phyloP scores from a whole-genome alignment of 208 protist genomes.

The Wallacemonas collosoma region DNA sequence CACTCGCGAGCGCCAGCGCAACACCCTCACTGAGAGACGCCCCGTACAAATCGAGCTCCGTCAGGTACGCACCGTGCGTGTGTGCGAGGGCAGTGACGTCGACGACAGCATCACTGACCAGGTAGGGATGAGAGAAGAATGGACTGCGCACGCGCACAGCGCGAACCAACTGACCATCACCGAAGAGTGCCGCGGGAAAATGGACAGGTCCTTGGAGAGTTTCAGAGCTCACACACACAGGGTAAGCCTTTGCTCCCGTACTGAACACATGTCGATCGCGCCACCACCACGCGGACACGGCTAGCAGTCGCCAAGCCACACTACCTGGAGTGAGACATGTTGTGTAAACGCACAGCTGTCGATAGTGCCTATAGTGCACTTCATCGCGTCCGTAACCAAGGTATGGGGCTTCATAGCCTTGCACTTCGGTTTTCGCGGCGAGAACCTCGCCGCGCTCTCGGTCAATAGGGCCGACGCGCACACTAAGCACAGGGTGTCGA shows the following conservation, averaged over 20 bases:
- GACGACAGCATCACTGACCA: not conserved
- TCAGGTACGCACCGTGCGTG: slow-evolving; percentile 9
- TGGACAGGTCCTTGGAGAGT: not conserved
- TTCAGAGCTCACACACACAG: not conserved
- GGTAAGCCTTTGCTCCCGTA: not conserved
- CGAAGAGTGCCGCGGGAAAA: not conserved
- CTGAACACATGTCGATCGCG: not conserved
- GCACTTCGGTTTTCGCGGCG: not conserved
- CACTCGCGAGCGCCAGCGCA: not conserved
- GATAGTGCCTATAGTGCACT: not conserved
- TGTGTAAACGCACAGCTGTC: slow-evolving; percentile 2
- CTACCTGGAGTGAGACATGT: not conserved
- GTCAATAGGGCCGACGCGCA: slow-evolving; percentile 3
- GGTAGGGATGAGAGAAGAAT: not conserved
- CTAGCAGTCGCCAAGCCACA: slow-evolving; percentile 3
- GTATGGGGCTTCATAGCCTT: slow-evolving; percentile 2
- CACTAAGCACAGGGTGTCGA: not conserved
- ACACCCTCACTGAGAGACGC: not conserved
- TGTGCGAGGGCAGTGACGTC: not conserved
- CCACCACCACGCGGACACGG: slow-evolving; percentile 14
- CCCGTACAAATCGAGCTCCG: slow-evolving; percentile 15
- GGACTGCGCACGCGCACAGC: slow-evolving; percentile 3
- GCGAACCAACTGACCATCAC: not conserved
- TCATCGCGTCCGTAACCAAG: not conserved
- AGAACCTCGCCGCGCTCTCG: not conserved